Base-by-base conservation (phyloP, 2,329 filamentous ascomycete genomes). In the Arthrobotrys musiformis region DNA sequence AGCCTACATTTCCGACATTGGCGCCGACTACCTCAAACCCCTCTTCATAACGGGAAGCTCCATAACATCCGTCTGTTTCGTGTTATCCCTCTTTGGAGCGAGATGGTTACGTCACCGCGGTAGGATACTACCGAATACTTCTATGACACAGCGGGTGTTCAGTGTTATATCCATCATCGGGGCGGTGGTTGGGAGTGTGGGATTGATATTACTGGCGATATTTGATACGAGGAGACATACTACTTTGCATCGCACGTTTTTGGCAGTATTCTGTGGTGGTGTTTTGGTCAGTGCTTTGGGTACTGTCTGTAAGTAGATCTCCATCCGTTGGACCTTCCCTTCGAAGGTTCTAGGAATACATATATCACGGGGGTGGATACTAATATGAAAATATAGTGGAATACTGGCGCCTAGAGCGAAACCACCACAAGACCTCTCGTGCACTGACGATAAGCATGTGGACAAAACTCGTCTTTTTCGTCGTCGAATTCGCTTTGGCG, bases 61-160 rank as follows among this genome's bases (percentile, higher is more conserved):
- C 66, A 84, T 93, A 37, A 93, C 92, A 4, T 91, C 93, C 22
- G 86, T 96, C 58, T 90, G 92, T 78, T 90, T 99, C 81, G 92
- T 97, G 84, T 84, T 93, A 7, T 89, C 91, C 26, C 95, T 99
- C 82, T 83, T 92, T 64, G 86, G 91, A 13, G 94, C 97, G 85
- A 90, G 94, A 78, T 95, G 90, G 89, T 87, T 98, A 62, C 90
- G 94, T 52, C 94, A 97, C 84, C 87, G 86, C 22, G 92, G 93
- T 7, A 90, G 93, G 13, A 87, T 98, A 28, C 89, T 90, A 1
- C 91, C 89, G 79, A 97, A 97, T 84, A 83, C 79, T 82, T 84
- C 24, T 40, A 77, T 19, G 80, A 82, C 22, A 82, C 86, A 81
- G 85, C 85, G 78, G 19, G 52, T 72, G 0, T 69, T 80, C 17